Base-by-base conservation (phyloP, 2,329 filamentous ascomycete genomes). In the Fusarium pseudograminearum region DNA sequence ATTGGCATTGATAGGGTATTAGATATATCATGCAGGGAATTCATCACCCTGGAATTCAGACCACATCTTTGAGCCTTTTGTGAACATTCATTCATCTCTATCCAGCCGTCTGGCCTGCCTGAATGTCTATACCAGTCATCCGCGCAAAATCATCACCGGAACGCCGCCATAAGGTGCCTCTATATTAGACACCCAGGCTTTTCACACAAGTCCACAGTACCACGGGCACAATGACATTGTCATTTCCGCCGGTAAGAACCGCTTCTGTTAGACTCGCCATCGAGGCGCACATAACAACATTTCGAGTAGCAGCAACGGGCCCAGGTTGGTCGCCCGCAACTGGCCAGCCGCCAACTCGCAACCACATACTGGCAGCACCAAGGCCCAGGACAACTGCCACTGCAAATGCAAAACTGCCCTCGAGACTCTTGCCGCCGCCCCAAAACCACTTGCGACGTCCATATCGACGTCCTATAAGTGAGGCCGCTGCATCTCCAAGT, bases 201-300 rank as follows among this genome's bases (percentile, higher is more conserved):
- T 95, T 92, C 40, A 97, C 94, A 74, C 97, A 90, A 63, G 94
- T 87, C 96, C 96, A 99, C 65, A 99, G 81, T 52, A 97, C 90
- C 60, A 99, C 89, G 6, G 96, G 96, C 69, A 98, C 95, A 69
- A 98, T 91, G 20, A 99, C 96, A 83, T 99, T 99, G 84, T 99
- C 96, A 80, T 99, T 99, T 31, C 95, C 96, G 4, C 96, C 96
- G 16, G 96, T 98, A 69, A 99, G 82, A 47, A 98, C 95, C 28
- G 96, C 94, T 82, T 99, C 96, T 54, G 96, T 97, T 72, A 98
- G 85, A 79, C 94, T 98, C 30, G 94, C 93, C 61, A 94, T 88
- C 42, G 86, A 86, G 9, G 92, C 94, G 70, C 94, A 97, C 48
- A 92, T 76, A 7, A 84, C 83, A 14, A 91, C 89, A 76, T 95